Base-by-base conservation (phyloP, 371 early-diverging fungal species). In the Mucor piriformis region DNA sequence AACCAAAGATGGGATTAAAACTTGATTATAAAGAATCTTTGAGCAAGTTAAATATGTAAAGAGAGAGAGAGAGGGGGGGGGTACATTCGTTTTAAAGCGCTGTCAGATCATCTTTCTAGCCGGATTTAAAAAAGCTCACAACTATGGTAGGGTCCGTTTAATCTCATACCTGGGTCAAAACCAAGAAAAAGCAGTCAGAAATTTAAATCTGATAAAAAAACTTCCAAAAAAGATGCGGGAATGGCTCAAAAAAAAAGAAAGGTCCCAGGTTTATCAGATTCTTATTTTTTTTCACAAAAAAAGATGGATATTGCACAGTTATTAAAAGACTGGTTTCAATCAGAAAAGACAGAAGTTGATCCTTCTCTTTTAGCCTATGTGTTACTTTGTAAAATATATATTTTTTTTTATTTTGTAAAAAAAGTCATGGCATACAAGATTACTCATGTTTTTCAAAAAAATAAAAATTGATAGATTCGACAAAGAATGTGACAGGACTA, bases 311-410 rank as follows among this genome's bases (percentile, higher is more conserved):
- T 57, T 38, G 18, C 51, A 6, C 55, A 55, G 38, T 49, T 52
- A 47, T 40, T 66, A 27, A 42, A 34, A 10, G 57, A 66, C 40
- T 73, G 73, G 73, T 60, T 73, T 24, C 20, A 42, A 25, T 73
- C 73, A 40, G 66, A 66, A 18, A 63, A 60, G 43, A 27, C 44
- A 12, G 64, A 66, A 56, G 61, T 73, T 15, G 63, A 69, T 6
- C 70, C 73, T 56, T 69, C 73, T 6, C 58, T 73, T 24, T 44
- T 73, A 33, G 73, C 73, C 16, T 66, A 73, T 44, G 37, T 73
- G 0, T 51, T 73, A 11, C 49, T 73, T 27, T 61, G 73, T 73
- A 69, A 66, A 29, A 10, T 16, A 34, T 15, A 29, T 54, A 12
- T 23, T 29, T 20, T 23, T 12, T 21, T 24, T 24, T 50, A 24